Evolutionary conservation across 169 alveolate genomes (phyloP).

Genomic region (Plasmodium cynomolgi): DNA sequence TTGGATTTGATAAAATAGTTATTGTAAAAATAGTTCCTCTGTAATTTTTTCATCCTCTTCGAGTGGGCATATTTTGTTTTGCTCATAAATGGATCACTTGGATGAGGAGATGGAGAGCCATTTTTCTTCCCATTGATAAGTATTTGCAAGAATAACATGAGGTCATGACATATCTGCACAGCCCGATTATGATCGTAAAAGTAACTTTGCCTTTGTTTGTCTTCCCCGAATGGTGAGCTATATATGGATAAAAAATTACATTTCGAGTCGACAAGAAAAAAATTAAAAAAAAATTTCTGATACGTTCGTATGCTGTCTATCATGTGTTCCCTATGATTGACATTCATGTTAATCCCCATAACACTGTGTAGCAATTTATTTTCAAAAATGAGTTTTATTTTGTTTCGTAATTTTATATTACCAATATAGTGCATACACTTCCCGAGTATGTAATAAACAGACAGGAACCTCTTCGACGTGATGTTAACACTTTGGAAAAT

Average conservation of each 20-base stretch:
- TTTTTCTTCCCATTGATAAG: conserved; percentile 40
- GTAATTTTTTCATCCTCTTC: neutral
- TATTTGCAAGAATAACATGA: conserved; percentile 62
- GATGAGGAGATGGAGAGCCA: neutral
- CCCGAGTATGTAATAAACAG: neutral
- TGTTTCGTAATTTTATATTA: conserved; percentile 21
- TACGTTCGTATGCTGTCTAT: conserved; percentile 55
- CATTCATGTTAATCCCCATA: conserved; percentile 44
- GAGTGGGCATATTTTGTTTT: neutral
- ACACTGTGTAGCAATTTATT: conserved; percentile 21
- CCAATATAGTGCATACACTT: conserved; percentile 6
- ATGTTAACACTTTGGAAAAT: conserved; percentile 26
- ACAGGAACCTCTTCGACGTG: neutral
- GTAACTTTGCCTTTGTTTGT: conserved; percentile 2
- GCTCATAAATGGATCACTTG: neutral
- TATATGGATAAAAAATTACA: conserved; percentile 35
- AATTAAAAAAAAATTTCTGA: conserved; percentile 17
- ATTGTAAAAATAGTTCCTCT: neutral
- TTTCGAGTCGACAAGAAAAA: conserved; percentile 19
- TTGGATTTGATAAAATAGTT: conserved; percentile 23
- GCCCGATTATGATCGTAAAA: conserved; percentile 39
- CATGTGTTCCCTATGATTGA: conserved; percentile 29
- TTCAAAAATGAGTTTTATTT: conserved; percentile 31
- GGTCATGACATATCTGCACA: conserved; percentile 56
- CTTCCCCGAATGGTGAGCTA: neutral